Conservation (phyloP, 768 basidiomycete genomes). For the Cystobasidium ongulense region DNA sequence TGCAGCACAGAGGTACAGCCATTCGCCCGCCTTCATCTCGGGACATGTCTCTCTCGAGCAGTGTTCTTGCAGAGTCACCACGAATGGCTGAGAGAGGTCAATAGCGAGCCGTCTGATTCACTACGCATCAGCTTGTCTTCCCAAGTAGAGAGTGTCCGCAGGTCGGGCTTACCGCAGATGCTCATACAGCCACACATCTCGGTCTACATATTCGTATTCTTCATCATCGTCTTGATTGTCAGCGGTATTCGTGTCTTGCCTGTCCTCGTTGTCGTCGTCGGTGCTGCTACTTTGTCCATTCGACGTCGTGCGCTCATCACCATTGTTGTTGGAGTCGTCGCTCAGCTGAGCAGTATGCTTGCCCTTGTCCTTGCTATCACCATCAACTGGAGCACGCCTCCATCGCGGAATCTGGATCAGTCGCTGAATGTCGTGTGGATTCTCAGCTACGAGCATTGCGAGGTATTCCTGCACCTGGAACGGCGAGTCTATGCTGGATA, state of each 20-base stretch:
- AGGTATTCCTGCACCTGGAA: conserved; percentile 95
- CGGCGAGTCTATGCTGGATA: conserved; percentile 62
- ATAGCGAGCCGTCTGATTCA: conserved; percentile 66
- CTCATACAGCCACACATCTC: conserved; percentile 75
- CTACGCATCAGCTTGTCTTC: neutral
- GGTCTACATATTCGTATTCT: conserved; percentile 59
- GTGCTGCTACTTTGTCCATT: conserved; percentile 31
- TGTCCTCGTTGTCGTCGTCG: conserved; percentile 40
- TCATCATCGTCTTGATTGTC: conserved; percentile 45
- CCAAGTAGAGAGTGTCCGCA: conserved; percentile 43
- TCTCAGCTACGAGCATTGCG: conserved; percentile 68
- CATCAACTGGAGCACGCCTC: neutral
- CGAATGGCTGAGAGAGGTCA: conserved; percentile 74
- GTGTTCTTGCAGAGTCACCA: conserved; percentile 74
- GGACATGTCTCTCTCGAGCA: conserved; percentile 81
- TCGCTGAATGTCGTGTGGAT: conserved; percentile 77
- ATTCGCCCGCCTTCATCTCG: conserved; percentile 98
- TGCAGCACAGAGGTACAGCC: conserved; percentile 91
- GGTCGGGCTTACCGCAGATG: conserved; percentile 51
- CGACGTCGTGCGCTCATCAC: neutral
- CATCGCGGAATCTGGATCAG: conserved; percentile 63
- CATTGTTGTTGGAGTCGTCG: no score
- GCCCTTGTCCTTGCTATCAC: neutral
- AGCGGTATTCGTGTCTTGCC: conserved; percentile 34
- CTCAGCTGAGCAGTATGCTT: neutral